phyloP scores from a whole-genome alignment of 2,329 filamentous ascomycete species.

The Colletotrichum musicola region DNA sequence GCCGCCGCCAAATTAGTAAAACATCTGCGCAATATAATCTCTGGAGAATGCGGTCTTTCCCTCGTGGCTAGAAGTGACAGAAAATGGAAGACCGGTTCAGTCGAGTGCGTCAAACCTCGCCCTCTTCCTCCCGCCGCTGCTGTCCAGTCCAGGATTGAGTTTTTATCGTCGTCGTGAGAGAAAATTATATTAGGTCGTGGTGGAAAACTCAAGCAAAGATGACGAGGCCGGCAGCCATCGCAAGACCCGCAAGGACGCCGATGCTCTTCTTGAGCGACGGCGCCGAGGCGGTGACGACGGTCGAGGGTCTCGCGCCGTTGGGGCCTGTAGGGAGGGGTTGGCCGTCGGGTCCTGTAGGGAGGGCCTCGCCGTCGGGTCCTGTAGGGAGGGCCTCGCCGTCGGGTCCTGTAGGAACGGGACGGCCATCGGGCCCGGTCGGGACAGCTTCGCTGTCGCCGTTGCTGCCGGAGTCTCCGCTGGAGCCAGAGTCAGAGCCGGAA shows the following conservation, averaged over 20 bases:
- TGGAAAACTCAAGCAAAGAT: constrained; percentile 15
- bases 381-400: not conserved
- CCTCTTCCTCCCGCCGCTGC: not conserved
- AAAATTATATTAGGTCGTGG: constrained; percentile 19
- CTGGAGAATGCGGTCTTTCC: not conserved
- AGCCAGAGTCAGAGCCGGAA: not conserved
- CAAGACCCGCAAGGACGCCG: constrained; percentile 44
- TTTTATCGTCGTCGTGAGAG: constrained; percentile 7
- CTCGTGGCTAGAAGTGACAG: not conserved
- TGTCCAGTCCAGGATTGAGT: no score
- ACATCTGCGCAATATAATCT: constrained; percentile 2
- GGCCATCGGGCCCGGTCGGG: not conserved
- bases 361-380: not conserved
- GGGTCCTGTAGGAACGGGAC: not conserved
- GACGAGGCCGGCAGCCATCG: constrained; percentile 42
- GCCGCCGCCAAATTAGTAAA: constrained; percentile 23
- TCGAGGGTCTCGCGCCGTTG: constrained; percentile 11
- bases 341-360: not conserved
- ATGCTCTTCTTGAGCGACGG: constrained; percentile 46
- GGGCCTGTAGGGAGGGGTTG: not conserved
- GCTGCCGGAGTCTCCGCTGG: constrained; percentile 14
- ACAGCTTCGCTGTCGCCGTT: constrained; percentile 10
- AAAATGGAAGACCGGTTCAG: not conserved
- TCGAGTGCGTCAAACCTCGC: not conserved
- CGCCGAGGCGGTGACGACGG: constrained; percentile 35